Conservation (phyloP, 2,329 filamentous ascomycete genomes). For the Fusarium sp. region DNA sequence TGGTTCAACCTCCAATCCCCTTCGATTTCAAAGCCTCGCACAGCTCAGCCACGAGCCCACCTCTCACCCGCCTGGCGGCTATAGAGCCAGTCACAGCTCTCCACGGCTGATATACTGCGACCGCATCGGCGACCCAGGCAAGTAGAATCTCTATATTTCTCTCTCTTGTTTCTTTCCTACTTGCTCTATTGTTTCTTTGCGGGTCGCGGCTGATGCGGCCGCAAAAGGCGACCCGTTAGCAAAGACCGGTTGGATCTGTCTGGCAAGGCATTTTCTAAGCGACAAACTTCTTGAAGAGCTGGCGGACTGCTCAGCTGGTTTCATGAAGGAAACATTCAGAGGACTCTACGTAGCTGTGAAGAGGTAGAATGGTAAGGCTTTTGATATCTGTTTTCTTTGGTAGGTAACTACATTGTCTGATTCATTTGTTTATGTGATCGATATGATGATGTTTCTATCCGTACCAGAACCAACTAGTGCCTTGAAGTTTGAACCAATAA, state of each 20-base stretch:
- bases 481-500: neutral
- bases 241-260: constrained; percentile 10
- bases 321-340: no score
- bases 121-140: constrained; percentile 28
- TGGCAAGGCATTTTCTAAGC: constrained; percentile 44
- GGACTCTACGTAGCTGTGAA: neutral
- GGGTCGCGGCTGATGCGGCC: constrained; percentile 34
- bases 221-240: constrained; percentile 4
- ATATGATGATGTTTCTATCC: neutral
- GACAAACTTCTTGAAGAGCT: constrained; percentile 8
- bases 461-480: neutral
- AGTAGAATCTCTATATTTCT: neutral
- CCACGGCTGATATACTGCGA: constrained; percentile 30
- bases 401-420: neutral
- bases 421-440: neutral
- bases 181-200: constrained; percentile 12
- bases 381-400: neutral
- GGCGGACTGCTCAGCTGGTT: constrained; percentile 3
- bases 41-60: constrained; percentile 43
- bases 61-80: constrained; percentile 33
- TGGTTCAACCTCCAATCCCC: constrained; percentile 24
- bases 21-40: constrained; percentile 36
- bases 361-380: neutral
- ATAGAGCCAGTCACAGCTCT: constrained; percentile 41
- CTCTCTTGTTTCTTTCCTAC: neutral